A percentile compares a stretch with the other conserved stretches of the same genome.
Conservation (phyloP, 208 protist genomes). For the Trypanosoma platydactyli region DNA sequence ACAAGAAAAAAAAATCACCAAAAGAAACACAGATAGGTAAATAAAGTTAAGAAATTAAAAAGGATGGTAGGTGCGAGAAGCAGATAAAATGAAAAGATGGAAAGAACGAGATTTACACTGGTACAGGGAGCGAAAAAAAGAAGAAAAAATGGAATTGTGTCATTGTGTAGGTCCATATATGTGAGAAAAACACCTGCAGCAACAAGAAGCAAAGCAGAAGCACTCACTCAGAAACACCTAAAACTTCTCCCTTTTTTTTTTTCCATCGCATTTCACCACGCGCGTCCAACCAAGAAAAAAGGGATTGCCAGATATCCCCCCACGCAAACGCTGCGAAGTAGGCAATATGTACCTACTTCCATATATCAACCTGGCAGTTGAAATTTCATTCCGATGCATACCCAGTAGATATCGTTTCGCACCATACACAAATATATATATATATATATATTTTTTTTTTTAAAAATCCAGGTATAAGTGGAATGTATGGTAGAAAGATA, state of each 20-base stretch:
- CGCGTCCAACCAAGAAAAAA: background rate
- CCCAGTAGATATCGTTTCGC: too few relatives aligned
- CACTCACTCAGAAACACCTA: background rate
- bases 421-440: too few relatives aligned
- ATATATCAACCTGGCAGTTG: too few relatives aligned
- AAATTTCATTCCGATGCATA: too few relatives aligned
- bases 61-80: background rate
- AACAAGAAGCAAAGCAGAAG: background rate
- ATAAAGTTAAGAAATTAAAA: too few relatives aligned
- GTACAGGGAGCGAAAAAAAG: background rate
- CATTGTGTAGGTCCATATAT: background rate
- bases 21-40: background rate
- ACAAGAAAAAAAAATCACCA: constrained; percentile 12
- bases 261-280: background rate
- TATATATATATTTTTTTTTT: constrained; percentile 2
- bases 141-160: background rate
- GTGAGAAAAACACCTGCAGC: too few relatives aligned
- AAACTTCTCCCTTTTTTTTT: background rate
- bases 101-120: background rate
- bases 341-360: too few relatives aligned
- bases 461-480: background rate
- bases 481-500: background rate
- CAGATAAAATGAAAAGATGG: background rate
- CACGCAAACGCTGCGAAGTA: background rate
- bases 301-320: background rate